Evolutionary conservation across 2,329 filamentous ascomycete genomes (phyloP), one percentile per base, ranked within the genome.

Genomic region (Aureobasidium mangrovei): DNA sequence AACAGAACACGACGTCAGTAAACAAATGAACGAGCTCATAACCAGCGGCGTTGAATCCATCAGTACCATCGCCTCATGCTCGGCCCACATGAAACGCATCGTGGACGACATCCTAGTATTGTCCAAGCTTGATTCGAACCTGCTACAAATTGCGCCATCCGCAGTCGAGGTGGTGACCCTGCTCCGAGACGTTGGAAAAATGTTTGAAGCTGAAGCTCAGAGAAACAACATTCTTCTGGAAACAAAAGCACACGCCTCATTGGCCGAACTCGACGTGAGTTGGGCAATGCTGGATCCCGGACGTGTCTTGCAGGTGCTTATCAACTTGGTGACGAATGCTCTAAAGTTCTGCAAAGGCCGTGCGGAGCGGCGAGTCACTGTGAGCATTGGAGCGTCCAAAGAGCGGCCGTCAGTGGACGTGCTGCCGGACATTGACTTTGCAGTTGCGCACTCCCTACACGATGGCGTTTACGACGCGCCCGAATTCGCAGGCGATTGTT

Each of bases 81-180:
- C 70, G 5, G 67, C 70, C 32, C 73, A 32, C 46, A 76, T 54
- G 72, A 75, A 56, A 75, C 74, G 4, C 27, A 75, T 76, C 42
- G 72, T 75, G 3, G 73, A 76, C 55, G 73, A 75, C 54, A 69
- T 76, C 0, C 60, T 76, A 26, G 75, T 72, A 2, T 60, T 75
- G 10, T 71, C 68, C 2, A 73, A 64, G 26, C 67, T 75, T 9
- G 73, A 75, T 41, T 72, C 72, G 0, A 70, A 68, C 56, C 64
- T 75, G 4, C 62, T 76, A 1, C 62, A 63, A 2, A 62, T 65
- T 24, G 56, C 59, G 7, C 63, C 62, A 1, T 59, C 60, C 7
- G 52, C 55, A 5, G 60, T 60, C 8, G 48, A 56, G 29, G 44
- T 61, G 2, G 42, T 58, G 4, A 45, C 53, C 12, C 49, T 64